Percentiles rank a stretch among this genome's conserved stretches.
Conservation (phyloP, 208 protist genomes). For the Zelonia costaricensis region DNA sequence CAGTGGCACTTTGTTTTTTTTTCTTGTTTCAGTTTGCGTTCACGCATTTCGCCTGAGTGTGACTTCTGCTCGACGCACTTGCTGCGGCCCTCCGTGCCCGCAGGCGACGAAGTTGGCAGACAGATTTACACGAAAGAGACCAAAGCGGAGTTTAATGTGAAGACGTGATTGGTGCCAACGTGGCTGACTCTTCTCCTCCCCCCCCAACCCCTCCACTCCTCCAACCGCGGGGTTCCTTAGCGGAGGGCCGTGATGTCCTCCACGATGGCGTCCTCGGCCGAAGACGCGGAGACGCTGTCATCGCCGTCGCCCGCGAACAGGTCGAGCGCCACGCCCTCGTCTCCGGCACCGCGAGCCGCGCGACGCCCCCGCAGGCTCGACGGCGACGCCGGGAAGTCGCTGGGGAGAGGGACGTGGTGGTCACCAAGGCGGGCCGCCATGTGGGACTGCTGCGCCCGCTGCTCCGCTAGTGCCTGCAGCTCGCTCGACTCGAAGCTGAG, state of each 20-base stretch:
- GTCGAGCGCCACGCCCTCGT: not conserved
- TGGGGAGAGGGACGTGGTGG: conserved; percentile 26
- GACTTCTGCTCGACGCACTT: too few relatives aligned
- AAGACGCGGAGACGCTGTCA: too few relatives aligned
- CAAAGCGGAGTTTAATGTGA: too few relatives aligned
- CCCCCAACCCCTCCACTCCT: not conserved
- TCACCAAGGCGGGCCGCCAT: conserved; percentile 26
- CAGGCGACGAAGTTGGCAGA: too few relatives aligned
- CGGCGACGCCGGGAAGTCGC: conserved; percentile 28
- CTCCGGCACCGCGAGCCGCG: not conserved
- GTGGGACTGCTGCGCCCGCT: conserved; percentile 24
- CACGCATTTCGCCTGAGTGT: not conserved
- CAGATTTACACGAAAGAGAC: too few relatives aligned
- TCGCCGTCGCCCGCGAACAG: conserved; percentile 2
- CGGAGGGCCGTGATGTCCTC: conserved; percentile 46
- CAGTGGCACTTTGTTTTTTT: not conserved
- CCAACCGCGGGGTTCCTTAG: not conserved
- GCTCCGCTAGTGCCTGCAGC: conserved; percentile 43
- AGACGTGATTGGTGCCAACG: too few relatives aligned
- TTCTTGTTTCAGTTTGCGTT: not conserved
- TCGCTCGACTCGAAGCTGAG: conserved; percentile 75
- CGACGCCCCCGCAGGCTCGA: not conserved
- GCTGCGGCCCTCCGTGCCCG: too few relatives aligned
- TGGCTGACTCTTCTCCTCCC: too few relatives aligned
- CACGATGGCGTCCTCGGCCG: conserved; percentile 36